These are phyloP conservation scores for Melastoma malabathricum DNA, from an alignment of 345 rosid species.

Conservation along the genomic window DNA sequence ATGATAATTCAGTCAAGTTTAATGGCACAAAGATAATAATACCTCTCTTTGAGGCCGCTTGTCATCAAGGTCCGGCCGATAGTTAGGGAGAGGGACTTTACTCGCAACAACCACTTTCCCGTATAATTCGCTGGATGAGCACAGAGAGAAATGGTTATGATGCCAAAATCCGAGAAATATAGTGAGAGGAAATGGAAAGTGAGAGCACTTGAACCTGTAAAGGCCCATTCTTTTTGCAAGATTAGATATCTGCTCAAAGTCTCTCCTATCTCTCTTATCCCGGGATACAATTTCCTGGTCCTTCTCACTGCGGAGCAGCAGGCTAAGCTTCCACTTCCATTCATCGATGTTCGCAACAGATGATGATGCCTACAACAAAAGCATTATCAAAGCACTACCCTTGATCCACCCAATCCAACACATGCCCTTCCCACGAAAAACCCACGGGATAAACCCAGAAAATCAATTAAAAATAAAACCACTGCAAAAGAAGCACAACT, in stretches of 20 bases:
- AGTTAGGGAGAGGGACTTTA: slow-evolving; percentile 93
- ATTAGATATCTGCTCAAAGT: slow-evolving; percentile 78
- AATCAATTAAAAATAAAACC: no score
- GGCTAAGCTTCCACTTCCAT: slow-evolving; percentile 96
- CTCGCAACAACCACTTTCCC: slow-evolving; percentile 95
- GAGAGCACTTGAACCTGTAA: slow-evolving; percentile 39
- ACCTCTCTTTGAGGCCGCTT: slow-evolving; percentile 99
- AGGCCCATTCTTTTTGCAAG: slow-evolving; percentile 93
- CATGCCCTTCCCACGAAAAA: no score
- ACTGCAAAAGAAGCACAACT: no score
- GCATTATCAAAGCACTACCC: no score
- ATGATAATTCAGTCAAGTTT: background rate
- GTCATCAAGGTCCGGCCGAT: slow-evolving; percentile 95
- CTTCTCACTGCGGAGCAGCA: slow-evolving; percentile 54
- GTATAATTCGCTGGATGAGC: slow-evolving; percentile 50
- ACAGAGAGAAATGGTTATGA: slow-evolving; percentile 1
- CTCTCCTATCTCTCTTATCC: slow-evolving; percentile 91
- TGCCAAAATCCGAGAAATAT: background rate
- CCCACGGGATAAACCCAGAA: no score
- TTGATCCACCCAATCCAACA: no score
- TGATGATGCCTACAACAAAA: slow-evolving; percentile 61
- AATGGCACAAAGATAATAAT: slow-evolving; percentile 11
- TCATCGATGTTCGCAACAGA: slow-evolving; percentile 87
- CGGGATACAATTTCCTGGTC: slow-evolving; percentile 81
- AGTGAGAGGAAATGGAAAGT: background rate